Base-by-base conservation (phyloP, 441 rosid genomes). In the Rhodomyrtus psidioides region DNA sequence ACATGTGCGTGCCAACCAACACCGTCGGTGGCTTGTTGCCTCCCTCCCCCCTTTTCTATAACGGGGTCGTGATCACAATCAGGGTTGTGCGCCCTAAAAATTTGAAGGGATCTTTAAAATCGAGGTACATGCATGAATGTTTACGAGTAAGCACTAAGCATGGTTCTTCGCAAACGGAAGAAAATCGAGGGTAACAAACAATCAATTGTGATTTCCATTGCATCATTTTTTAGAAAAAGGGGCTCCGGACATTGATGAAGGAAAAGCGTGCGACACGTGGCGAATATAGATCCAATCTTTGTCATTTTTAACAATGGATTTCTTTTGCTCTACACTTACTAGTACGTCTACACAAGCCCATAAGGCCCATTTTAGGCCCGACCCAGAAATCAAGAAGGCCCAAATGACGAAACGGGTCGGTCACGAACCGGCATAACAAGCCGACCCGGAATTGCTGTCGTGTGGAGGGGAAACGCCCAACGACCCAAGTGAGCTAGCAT, bases 191-290 rank as follows among this genome's bases (percentile, higher is more conserved):
- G 5, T 19, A 7, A 17, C 4, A 6, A 0, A 4, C 5, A 28
- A 16, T 60, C 23, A 4, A 60, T 60, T 8, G 3, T 16, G 6
- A 9, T 21, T 5, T 70, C 3, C 5, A 13, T 10, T 3, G 0
- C 15, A 30, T 4, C 3, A 34, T 49, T 49, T 44, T 44, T 60
- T 3, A 60, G 1, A 60, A 60, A 13, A 53, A 17, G 3, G 21
- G 55, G 17, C 55, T 53, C 17, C 17, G 19, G 8, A 14, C 14
- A 53, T 53, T 4, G 16, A 53, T 6, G 15, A 53, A 5, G 55
- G 5, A 53, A 16, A 1, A 6, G 0, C 0, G 1, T 10, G n/a
- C 0, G 23, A 28, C 23, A 7, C 9, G 7, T 19, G 7, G 1
- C 42, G 0, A 65, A 34, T 34, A 5, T 15, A 34, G 0, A 34